Conservation (phyloP, 2,329 filamentous ascomycete species). For the Aureobasidium pullulans region DNA sequence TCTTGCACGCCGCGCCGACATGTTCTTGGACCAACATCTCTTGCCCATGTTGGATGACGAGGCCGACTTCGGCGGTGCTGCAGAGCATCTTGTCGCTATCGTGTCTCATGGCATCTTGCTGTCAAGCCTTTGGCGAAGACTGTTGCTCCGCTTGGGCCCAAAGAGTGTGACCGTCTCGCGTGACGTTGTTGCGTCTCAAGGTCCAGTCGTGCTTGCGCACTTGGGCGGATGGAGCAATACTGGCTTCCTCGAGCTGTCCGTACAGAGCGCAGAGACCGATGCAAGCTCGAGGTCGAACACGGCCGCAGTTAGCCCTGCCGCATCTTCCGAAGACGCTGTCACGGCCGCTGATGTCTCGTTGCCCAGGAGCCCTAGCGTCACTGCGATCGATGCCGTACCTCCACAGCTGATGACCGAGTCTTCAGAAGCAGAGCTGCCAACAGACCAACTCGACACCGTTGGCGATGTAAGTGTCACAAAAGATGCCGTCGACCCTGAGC, state of each 20-base stretch:
- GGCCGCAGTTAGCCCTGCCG: not conserved
- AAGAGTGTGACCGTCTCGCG: constrained; percentile 39
- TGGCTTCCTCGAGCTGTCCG: constrained; percentile 46
- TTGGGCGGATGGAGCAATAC: constrained; percentile 60
- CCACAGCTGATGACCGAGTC: not conserved
- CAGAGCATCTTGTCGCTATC: constrained; percentile 49
- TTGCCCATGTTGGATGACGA: constrained; percentile 45
- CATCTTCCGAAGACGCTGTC: not conserved
- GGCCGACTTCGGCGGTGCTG: constrained; percentile 10
- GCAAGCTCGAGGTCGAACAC: not conserved
- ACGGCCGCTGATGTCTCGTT: not conserved
- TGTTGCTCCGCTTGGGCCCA: constrained; percentile 50
- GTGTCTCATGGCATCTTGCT: constrained; percentile 82
- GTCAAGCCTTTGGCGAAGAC: constrained; percentile 56
- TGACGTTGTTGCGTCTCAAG: constrained; percentile 33
- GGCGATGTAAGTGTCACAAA: constrained; percentile 7
- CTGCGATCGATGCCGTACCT: not conserved
- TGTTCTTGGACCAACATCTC: constrained; percentile 60
- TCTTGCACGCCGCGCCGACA: constrained; percentile 57
- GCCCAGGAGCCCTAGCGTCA: not conserved
- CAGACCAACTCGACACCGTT: not conserved
- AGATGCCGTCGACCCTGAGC: not conserved
- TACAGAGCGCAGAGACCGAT: not conserved
- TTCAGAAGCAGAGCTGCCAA: not conserved
- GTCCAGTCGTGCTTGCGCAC: constrained; percentile 40